phyloP scores from a whole-genome alignment of 2,329 filamentous ascomycete species.

The Trichoderma koningii region DNA sequence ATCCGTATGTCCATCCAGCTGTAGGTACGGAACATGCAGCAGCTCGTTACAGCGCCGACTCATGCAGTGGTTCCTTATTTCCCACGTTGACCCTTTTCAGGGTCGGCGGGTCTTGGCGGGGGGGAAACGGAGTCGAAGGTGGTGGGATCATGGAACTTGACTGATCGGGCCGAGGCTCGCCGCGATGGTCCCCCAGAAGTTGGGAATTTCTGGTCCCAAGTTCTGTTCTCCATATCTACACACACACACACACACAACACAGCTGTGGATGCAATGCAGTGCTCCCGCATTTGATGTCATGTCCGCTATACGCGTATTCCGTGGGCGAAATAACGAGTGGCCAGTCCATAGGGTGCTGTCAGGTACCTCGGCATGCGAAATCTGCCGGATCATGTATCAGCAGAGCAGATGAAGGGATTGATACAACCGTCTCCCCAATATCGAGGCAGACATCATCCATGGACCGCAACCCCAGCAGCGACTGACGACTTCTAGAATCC shows the following conservation, averaged over 20 bases:
- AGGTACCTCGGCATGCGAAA: not conserved
- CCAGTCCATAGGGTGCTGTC: not conserved
- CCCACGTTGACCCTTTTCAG: not conserved
- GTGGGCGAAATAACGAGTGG: no score
- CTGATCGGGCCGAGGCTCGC: conserved; percentile 16
- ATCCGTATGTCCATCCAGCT: not conserved
- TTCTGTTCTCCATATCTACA: not conserved
- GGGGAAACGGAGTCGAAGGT: not conserved
- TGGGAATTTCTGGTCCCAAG: not conserved
- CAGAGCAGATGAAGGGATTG: not conserved
- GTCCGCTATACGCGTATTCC: conserved; percentile 7
- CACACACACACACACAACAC: not conserved
- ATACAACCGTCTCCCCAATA: no score
- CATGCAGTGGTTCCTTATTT: not conserved
- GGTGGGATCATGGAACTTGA: not conserved
- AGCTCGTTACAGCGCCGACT: not conserved
- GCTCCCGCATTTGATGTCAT: no score
- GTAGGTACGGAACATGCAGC: no score
- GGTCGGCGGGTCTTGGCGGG: conserved; percentile 14
- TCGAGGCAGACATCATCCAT: no score
- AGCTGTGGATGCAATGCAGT: not conserved
- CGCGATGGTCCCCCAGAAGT: not conserved
- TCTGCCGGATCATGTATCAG: not conserved
- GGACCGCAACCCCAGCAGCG: no score
- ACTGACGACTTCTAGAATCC: no score